phyloP scores from a whole-genome alignment of 345 rosid genomes.

The Limnanthes douglasii region DNA sequence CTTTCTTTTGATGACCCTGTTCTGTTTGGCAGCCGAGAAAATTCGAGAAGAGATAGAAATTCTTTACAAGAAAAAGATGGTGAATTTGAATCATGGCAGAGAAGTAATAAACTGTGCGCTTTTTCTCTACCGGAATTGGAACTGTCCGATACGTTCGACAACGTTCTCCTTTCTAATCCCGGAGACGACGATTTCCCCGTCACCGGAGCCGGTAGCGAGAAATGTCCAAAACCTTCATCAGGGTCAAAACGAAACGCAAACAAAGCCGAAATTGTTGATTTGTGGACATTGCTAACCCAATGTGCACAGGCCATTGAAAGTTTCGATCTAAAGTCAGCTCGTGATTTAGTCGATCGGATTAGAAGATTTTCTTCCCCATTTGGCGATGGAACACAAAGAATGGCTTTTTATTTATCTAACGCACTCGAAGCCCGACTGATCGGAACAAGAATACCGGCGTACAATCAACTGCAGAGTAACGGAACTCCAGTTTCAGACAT shows the following conservation, averaged over 20 bases:
- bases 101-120: conserved; percentile 11
- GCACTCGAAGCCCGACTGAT: conserved; percentile 56
- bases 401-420: conserved; percentile 44
- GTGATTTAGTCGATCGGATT: conserved; percentile 40
- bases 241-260: too few relatives aligned
- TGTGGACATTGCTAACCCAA: conserved; percentile 27
- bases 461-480: conserved; percentile 6
- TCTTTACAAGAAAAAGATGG: conserved; percentile 11
- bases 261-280: conserved; percentile 30
- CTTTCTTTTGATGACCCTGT: not conserved
- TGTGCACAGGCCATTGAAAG: conserved; percentile 63
- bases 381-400: conserved; percentile 51
- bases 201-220: too few relatives aligned
- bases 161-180: conserved; percentile 11
- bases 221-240: too few relatives aligned
- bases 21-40: not conserved
- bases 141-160: conserved; percentile 11
- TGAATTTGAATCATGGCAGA: conserved; percentile 5
- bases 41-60: conserved; percentile 7
- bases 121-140: conserved; percentile 7
- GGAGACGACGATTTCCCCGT: too few relatives aligned
- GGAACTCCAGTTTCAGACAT: conserved; percentile 34
- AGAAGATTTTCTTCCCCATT: conserved; percentile 39
- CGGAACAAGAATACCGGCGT: conserved; percentile 24
- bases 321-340: conserved; percentile 37